Evolutionary conservation across 305 asterid species (phyloP).

Genomic region (Striga hermonthica): DNA sequence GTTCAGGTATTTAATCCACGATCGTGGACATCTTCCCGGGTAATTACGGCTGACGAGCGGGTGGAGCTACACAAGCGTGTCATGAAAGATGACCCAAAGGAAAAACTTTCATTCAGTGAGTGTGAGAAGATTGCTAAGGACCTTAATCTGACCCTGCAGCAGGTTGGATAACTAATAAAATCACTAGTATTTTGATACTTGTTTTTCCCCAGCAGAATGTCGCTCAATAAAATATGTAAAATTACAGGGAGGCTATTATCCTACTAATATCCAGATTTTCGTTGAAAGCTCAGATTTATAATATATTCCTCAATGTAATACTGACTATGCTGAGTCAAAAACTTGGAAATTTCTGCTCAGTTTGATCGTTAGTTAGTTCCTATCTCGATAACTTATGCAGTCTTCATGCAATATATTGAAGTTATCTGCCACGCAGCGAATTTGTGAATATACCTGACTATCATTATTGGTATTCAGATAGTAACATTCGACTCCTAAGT

Average conservation of each 20-base stretch:
- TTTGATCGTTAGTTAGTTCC: constrained; percentile 15
- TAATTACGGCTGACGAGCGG: constrained; percentile 76
- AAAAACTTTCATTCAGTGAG: constrained; percentile 64
- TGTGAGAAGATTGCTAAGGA: constrained; percentile 80
- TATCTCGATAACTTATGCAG: neutral
- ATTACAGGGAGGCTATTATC: constrained; percentile 5
- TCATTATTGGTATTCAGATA: constrained; percentile 4
- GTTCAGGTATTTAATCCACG: constrained; percentile 62
- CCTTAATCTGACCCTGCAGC: constrained; percentile 82
- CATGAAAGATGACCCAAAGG: constrained; percentile 47
- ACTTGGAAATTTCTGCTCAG: constrained; percentile 23
- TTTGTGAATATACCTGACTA: constrained; percentile 11
- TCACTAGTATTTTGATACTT: constrained; percentile 20
- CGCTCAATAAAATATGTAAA: constrained; percentile 24
- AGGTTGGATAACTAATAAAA: constrained; percentile 56
- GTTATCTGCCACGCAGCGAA: constrained; percentile 13
- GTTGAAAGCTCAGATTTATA: constrained; percentile 11
- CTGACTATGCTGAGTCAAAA: constrained; percentile 21
- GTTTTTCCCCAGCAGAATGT: constrained; percentile 11
- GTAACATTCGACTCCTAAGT: constrained; percentile 6
- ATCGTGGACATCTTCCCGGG: constrained; percentile 73
- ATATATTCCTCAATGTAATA: constrained; percentile 4
- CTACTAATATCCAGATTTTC: constrained; percentile 27
- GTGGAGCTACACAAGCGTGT: constrained; percentile 65
- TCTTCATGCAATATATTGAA: constrained; percentile 7